Evolutionary conservation across 768 basidiomycete genomes (phyloP).

Genomic region (Hygrophorus pudorinus): DNA sequence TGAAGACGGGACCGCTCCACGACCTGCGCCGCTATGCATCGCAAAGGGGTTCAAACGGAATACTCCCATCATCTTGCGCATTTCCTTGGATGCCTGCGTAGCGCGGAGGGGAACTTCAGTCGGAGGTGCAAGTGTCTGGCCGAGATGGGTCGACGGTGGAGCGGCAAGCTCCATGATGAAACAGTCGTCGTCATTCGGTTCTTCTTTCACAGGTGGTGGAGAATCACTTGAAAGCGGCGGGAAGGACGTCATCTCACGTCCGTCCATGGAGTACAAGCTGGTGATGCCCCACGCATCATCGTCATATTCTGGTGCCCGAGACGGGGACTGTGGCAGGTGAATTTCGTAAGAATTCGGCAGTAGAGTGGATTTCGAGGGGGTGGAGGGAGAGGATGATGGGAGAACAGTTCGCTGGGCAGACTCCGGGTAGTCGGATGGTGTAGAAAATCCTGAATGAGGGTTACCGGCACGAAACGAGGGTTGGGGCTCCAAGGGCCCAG

Average conservation of each 20-base stretch:
- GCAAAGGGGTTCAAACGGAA: slow-evolving; percentile 73
- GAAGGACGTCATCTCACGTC: not conserved
- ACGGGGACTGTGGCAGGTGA: slow-evolving; percentile 15
- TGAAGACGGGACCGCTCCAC: slow-evolving; percentile 24
- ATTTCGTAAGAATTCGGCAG: slow-evolving; percentile 9
- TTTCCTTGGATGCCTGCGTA: slow-evolving; percentile 57
- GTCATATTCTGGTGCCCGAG: slow-evolving; percentile 11
- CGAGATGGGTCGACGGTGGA: slow-evolving; percentile 14
- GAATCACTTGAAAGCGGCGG: not conserved
- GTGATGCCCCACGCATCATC: slow-evolving; percentile 4
- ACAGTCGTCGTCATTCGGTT: slow-evolving; percentile 29
- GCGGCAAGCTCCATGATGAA: slow-evolving; percentile 37
- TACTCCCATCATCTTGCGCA: slow-evolving; percentile 70
- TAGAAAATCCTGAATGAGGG: not conserved
- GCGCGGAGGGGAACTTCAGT: slow-evolving; percentile 68
- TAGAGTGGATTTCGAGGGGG: not conserved
- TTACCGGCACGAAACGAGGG: not conserved
- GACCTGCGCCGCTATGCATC: slow-evolving; percentile 42
- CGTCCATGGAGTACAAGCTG: slow-evolving; percentile 5
- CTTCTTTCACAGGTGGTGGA: slow-evolving; percentile 15
- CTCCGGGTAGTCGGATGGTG: slow-evolving; percentile 13
- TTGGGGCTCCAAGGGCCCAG: not conserved
- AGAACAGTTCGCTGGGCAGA: slow-evolving; percentile 14
- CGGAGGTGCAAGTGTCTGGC: slow-evolving; percentile 39
- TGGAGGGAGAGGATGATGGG: slow-evolving; percentile 6